A percentile compares a stretch with the other conserved stretches of the same genome.
Evolutionary conservation across 106 monocot species (phyloP).

Genomic region (Dactylorhiza incarnata): DNA sequence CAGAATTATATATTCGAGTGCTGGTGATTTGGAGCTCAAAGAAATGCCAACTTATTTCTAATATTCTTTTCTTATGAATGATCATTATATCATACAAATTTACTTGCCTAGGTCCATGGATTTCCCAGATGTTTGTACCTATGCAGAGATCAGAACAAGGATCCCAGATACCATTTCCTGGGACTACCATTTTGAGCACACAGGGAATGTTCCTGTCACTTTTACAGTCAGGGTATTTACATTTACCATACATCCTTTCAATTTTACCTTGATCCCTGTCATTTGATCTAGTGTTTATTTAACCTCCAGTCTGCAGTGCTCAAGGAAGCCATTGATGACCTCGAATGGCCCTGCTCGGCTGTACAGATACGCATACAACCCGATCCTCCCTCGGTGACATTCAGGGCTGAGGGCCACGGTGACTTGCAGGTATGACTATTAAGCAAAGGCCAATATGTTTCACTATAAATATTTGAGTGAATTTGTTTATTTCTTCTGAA

Average conservation of each 20-base stretch:
- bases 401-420: constrained; percentile 92
- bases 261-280: neutral
- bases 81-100: constrained; percentile 32
- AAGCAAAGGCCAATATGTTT: too few species aligned
- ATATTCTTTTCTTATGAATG: neutral
- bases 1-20: too few species aligned
- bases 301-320: constrained; percentile 59
- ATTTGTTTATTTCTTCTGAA: too few species aligned
- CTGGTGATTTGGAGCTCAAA: too few species aligned
- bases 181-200: constrained; percentile 81
- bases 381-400: constrained; percentile 72
- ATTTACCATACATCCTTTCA: neutral
- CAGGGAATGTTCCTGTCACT: constrained; percentile 44
- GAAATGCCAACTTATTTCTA: neutral
- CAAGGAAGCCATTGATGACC: constrained; percentile 95
- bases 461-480: too few species aligned
- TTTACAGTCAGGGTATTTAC: constrained; percentile 78
- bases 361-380: constrained; percentile 75
- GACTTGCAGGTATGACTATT: constrained; percentile 76
- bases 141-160: constrained; percentile 96
- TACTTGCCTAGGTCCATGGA: constrained; percentile 61
- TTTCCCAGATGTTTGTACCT: constrained; percentile 65
- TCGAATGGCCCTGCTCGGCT: constrained; percentile 92
- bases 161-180: constrained; percentile 90
- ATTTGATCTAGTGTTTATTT: neutral